A percentile compares a stretch with the other conserved stretches of the same genome.
phyloP scores from a whole-genome alignment of 202 grass and related monocot genomes.

The Dendrocalamus latiflorus region DNA sequence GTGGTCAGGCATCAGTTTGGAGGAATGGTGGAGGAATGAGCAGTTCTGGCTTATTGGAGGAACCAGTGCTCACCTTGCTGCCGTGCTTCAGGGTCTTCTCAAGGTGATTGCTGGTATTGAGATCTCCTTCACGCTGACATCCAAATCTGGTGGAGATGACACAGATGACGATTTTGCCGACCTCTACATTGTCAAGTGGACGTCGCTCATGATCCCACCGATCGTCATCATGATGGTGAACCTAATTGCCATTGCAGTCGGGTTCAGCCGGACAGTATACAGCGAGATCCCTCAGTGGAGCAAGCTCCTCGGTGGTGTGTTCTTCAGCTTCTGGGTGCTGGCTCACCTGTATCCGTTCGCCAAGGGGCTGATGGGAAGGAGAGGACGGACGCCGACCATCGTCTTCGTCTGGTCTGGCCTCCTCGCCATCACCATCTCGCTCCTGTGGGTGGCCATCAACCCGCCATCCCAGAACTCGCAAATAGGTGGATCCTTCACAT shows the following conservation, averaged over 20 bases:
- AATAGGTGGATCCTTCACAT: slow-evolving; percentile 87
- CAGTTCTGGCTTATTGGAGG: slow-evolving; percentile 98
- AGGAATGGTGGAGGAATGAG: slow-evolving; percentile 98
- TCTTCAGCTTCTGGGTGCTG: slow-evolving; percentile 99
- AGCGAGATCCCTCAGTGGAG: slow-evolving; percentile 89
- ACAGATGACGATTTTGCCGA: slow-evolving; percentile 76
- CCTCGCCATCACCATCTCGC: slow-evolving; percentile 85
- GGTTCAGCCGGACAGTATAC: slow-evolving; percentile 83
- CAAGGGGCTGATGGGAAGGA: slow-evolving; percentile 84
- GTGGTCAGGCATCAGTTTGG: slow-evolving; percentile 76
- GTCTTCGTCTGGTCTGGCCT: slow-evolving; percentile 95
- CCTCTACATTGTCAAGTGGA: slow-evolving; percentile 92
- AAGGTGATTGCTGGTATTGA: slow-evolving; percentile 91
- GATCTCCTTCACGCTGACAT: slow-evolving; percentile 95
- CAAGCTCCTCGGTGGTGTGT: slow-evolving; percentile 76
- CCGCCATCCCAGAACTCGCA: slow-evolving; percentile 57
- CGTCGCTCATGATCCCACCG: slow-evolving; percentile 82
- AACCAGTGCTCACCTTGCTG: slow-evolving; percentile 78
- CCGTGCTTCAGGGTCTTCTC: slow-evolving; percentile 81
- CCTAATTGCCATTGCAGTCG: slow-evolving; percentile 73
- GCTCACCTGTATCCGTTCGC: slow-evolving; percentile 92
- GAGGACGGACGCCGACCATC: slow-evolving; percentile 79
- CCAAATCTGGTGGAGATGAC: slow-evolving; percentile 72
- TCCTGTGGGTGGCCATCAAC: slow-evolving; percentile 94
- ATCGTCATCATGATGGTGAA: slow-evolving; percentile 99